Base-by-base conservation (phyloP, 1,284 basidiomycete species). In the Rhodofomes roseus region DNA sequence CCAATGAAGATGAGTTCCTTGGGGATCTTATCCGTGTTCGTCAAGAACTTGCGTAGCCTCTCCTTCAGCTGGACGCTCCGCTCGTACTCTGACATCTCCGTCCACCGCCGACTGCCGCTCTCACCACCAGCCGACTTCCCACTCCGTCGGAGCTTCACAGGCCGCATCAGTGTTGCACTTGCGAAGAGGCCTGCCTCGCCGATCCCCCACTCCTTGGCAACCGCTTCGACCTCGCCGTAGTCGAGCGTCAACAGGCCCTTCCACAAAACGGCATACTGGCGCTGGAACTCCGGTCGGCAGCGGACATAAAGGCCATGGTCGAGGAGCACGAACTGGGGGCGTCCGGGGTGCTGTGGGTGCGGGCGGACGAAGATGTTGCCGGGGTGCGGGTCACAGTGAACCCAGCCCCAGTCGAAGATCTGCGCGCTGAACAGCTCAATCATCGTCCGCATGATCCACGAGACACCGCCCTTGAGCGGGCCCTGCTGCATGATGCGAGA, bases 321-420 rank as follows among this genome's bases (percentile, higher is more conserved):
- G 63, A 96, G 84, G 11, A 96, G 78, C 31, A 95, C 93, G 46
- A 96, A 80, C 69, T 96, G 91, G 0, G 91, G 85, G n/a, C 77
- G 74, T 12, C 70, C 74, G 0, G 82, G 82, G 34, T 82, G 76
- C 0, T 71, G 66, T 0, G 93, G 92, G 58, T 88, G 80, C 0
- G 87, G 87, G 7, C 93, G 85, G 36, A 95, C 82, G 66, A 96
- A 84, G 61, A 96, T 81, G 75, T 96, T 95, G 1, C 92, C 93
- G 0, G 83, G 83, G 66, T 84, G 88, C 0, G 87, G 91, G 61
- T 93, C 89, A 65, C 86, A 89, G 72, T 91, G 88, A 1, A 93
- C 85, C 80, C 88, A 95, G 5, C 93, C 93, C 89, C 90, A 96
- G 61, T 83, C 83, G 71, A 96, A 96, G 69, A 94, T 93, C 78